Evolutionary conservation across 768 basidiomycete genomes (phyloP).

Genomic region (Boletus sp.): DNA sequence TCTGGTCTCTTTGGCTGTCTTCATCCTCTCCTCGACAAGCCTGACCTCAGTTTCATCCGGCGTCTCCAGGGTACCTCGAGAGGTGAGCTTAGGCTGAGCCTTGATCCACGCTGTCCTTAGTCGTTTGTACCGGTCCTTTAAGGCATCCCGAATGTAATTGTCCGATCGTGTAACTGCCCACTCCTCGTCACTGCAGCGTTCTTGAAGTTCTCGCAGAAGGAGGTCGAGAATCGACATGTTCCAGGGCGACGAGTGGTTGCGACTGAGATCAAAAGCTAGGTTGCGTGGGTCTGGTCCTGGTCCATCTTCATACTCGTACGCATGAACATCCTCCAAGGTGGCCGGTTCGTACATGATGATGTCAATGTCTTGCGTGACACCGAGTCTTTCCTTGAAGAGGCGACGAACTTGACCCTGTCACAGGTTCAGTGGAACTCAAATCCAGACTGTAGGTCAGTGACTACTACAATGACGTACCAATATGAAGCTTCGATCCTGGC

Average conservation of each 20-base stretch:
- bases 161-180: constrained; percentile 6
- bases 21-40: neutral
- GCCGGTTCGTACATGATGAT: neutral
- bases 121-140: no score
- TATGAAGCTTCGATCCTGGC: neutral
- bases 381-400: no score
- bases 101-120: neutral
- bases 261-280: neutral
- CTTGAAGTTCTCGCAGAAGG: neutral
- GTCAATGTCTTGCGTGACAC: no score
- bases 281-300: neutral
- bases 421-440: no score
- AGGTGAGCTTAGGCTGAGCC: constrained; percentile 1
- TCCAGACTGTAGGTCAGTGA: no score
- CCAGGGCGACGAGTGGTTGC: neutral
- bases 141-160: neutral
- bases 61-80: neutral
- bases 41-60: no score
- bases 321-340: neutral
- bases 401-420: no score
- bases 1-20: neutral
- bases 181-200: neutral
- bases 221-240: constrained; percentile 1
- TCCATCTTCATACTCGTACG: constrained; percentile 5
- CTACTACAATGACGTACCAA: neutral